Evolutionary conservation across 2,329 filamentous ascomycete genomes (phyloP), one percentile per base, ranked within the genome.

Genomic region (Exutisphaerella laricina): DNA sequence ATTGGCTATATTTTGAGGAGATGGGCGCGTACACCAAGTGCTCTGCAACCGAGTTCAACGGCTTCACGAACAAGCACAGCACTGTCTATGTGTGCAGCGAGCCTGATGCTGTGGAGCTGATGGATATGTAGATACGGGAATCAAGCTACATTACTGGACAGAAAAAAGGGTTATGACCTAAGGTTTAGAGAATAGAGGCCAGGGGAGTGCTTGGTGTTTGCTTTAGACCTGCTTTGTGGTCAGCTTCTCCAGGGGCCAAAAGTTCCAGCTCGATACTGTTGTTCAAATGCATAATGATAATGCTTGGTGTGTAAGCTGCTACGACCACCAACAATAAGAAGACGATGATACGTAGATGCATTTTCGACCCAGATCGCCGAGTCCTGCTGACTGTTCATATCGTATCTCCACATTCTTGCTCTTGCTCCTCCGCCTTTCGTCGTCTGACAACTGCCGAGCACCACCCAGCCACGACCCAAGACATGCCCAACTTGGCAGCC

Each of bases 21-120:
- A 98, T 98, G 92, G 92, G 92, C 42, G 90, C 92, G 17, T 98
- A 98, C 69, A 97, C 92, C 57, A 94, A 89, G 75, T 97, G 90
- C 75, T 96, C 88, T 47, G 90, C 92, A 51, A 98, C 92, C 44
- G 82, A 85, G 62, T 98, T 98, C 82, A 98, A 98, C 58, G 92
- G 92, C 51, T 98, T 97, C 70, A 85, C 82, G 41, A 87, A 97
- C 68, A 77, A 81, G 57, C 92, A 98, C 66, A 85, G 95, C 59
- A 84, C 94, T 51, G 82, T 97, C 53, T 97, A 97, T 63, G 84
- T 97, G 56, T 94, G 84, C 65, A 96, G 88, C 67, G 92, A 98
- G 78, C 78, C 85, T 14, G 90, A 87, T 34, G 92, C 89, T 20
- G 77, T 74, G 54, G 88, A 85, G 12, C 71, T 95, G 38, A 66